These are phyloP conservation scores for Fusarium humuli DNA, from an alignment of 2,329 filamentous ascomycete species.

Conservation along the genomic window DNA sequence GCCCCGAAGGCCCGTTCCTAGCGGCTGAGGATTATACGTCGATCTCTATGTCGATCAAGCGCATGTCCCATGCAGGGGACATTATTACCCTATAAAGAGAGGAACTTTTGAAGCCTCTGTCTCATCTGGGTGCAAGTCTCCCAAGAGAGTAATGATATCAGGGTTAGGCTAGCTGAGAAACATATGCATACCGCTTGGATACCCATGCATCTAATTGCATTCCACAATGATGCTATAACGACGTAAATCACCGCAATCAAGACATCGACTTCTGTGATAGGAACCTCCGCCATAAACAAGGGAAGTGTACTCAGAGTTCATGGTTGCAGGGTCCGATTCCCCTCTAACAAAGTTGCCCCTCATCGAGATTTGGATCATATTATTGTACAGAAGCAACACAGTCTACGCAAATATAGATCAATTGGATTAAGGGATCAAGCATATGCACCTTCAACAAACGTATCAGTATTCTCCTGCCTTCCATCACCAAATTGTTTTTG, in stretches of 20 bases:
- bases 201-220: background rate
- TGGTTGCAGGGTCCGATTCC: no score
- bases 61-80: background rate
- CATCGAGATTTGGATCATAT: no score
- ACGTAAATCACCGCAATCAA: background rate
- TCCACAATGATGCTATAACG: background rate
- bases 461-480: background rate
- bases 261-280: background rate
- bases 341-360: no score
- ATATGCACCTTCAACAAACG: no score
- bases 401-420: no score
- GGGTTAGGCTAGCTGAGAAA: background rate
- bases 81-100: background rate
- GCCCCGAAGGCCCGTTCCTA: background rate
- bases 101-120: background rate
- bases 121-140: background rate
- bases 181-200: background rate
- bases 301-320: no score
- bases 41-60: background rate
- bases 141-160: background rate
- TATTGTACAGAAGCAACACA: no score
- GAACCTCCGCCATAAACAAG: no score
- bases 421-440: no score
- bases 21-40: background rate
- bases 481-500: background rate